Percentiles rank a stretch among this genome's conserved stretches.
Conservation (phyloP, 2,329 filamentous ascomycete species). For the Nigrograna mackinnonii region DNA sequence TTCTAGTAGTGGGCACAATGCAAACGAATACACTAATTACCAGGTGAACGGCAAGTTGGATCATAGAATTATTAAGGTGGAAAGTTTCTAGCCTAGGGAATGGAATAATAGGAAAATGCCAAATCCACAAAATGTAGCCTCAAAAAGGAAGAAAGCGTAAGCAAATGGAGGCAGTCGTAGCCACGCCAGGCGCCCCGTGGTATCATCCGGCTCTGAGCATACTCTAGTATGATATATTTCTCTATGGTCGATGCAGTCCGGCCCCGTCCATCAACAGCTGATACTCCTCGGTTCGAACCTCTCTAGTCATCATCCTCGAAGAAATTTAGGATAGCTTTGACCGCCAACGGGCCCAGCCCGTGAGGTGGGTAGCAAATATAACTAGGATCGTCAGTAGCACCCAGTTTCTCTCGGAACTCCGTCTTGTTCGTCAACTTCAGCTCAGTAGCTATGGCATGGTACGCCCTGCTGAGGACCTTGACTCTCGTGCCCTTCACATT, state of each 20-base stretch:
- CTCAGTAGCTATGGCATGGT: constrained; percentile 79
- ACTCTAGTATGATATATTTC: too few relatives aligned
- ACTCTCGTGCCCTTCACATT: constrained; percentile 81
- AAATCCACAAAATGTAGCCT: too few relatives aligned
- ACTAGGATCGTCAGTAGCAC: constrained; percentile 78
- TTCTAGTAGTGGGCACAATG: too few relatives aligned
- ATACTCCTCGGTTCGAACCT: not conserved
- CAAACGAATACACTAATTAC: too few relatives aligned
- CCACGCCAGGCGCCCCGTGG: not conserved
- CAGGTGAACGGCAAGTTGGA: too few relatives aligned
- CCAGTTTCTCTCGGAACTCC: constrained; percentile 90
- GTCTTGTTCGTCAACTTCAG: constrained; percentile 82
- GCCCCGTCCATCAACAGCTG: not conserved
- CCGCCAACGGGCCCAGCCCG: constrained; percentile 79
- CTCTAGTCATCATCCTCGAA: constrained; percentile 69
- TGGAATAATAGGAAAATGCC: too few relatives aligned
- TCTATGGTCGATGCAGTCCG: not conserved
- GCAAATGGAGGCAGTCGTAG: too few relatives aligned
- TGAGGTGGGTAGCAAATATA: constrained; percentile 90
- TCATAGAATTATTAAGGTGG: too few relatives aligned
- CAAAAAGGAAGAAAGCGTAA: too few relatives aligned
- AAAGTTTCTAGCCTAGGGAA: too few relatives aligned
- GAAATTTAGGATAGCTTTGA: constrained; percentile 86
- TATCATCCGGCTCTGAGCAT: constrained; percentile 1
- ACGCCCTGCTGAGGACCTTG: constrained; percentile 80